Evolutionary conservation across 2,329 filamentous ascomycete genomes (phyloP), one percentile per base, ranked within the genome.

Genomic region (Neonectria magnoliae): DNA sequence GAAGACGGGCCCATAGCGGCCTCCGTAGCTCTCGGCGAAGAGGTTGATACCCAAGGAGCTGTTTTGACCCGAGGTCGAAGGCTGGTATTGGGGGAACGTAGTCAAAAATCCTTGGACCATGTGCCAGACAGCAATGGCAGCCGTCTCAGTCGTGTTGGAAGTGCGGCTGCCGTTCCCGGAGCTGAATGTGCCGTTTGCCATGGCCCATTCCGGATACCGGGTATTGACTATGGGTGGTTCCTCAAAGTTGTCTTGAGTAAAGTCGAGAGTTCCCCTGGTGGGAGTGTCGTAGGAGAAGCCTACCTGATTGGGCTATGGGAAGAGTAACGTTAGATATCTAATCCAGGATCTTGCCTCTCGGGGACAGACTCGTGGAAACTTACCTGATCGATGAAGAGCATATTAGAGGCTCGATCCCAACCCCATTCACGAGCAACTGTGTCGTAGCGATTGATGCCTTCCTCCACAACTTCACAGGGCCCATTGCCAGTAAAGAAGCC

Each of bases 1-100:
- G 70, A 92, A 91, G 1, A 86, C 81, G 2, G 90, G 90, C 0
- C 88, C 91, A 70, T 92, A 93, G 60, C 88, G 86, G 13, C 91
- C 91, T 36, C 90, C 87, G 75, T 92, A 91, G 76, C 88, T 90
- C 75, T 93, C 90, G 1, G 89, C 85, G 66, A 91, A 92, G 5
- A 93, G 79, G 70, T 89, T 89, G 57, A 93, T 83, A 5, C 87
- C 87, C 18, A 88, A 71, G 0, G 83, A 78, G 42, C 82, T 78
- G 66, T 82, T 80, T 36, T 77, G 75, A 5, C 83, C 64, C 18
- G 57, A 57, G 2, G 64, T 57, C 5, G 65, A 81, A 4, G 85
- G 86, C 38, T 85, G 84, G 69, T 89, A 87, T 66, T 87, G 81
- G 0, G 88, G 88, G 64, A 90, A 90, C 1, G 82, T 79, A 14